A percentile compares a stretch with the other conserved stretches of the same genome.
Conservation (phyloP, 768 basidiomycete genomes). For the Lactifluus pinguis region DNA sequence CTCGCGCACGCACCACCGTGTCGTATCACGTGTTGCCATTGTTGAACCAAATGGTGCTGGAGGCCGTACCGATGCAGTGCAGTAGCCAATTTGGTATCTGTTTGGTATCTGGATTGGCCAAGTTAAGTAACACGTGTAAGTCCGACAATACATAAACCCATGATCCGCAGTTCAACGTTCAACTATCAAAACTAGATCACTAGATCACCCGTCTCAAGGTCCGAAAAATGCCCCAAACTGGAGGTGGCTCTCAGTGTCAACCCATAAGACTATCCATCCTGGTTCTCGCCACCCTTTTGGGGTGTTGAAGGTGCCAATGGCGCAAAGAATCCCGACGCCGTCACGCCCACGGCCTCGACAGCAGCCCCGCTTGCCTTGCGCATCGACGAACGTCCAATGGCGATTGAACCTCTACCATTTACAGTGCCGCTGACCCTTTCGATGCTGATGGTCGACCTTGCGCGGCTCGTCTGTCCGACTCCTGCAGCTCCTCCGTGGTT, state of each 20-base stretch:
- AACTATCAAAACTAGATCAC: no score
- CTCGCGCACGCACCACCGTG: not conserved
- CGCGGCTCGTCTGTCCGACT: conserved; percentile 33
- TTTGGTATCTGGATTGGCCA: not conserved
- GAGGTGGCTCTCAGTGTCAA: not conserved
- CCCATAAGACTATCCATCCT: not conserved
- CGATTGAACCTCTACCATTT: conserved; percentile 46
- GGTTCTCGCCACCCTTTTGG: not conserved
- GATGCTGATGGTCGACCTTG: conserved; percentile 56
- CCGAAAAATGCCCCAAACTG: no score
- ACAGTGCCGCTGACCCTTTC: conserved; percentile 36
- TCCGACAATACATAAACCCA: not conserved
- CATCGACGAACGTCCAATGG: conserved; percentile 53
- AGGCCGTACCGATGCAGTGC: no score
- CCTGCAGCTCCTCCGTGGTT: conserved; percentile 23
- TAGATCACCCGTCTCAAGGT: not conserved
- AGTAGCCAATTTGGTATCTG: no score
- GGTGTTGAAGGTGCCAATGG: conserved; percentile 16
- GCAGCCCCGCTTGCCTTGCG: conserved; percentile 59
- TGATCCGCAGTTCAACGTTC: not conserved
- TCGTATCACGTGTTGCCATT: conserved; percentile 8
- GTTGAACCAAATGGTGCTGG: not conserved
- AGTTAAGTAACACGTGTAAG: not conserved
- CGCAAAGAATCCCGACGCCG: conserved; percentile 70
- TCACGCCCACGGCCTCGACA: conserved; percentile 68